Base-by-base conservation (phyloP, 768 basidiomycete species). In the Albatrellus ellisii region DNA sequence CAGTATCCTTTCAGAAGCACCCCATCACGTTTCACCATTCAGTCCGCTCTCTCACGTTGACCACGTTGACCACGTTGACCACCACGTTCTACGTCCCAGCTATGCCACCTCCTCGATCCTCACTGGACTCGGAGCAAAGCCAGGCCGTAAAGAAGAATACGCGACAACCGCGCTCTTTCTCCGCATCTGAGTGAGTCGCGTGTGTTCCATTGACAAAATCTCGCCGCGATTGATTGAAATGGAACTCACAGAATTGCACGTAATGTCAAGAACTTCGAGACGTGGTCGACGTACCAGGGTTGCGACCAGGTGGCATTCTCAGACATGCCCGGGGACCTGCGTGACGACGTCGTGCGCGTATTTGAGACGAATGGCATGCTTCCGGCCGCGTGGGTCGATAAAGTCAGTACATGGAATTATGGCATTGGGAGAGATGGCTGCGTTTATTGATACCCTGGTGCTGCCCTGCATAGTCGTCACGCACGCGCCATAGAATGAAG, bases 261-360 rank as follows among this genome's bases (percentile, higher is more conserved):
- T 21, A 72, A 69, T 56, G 46, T 62, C 17, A 60, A 60, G 36
- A 58, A 59, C 47, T 75, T 72, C 41, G 74, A 75, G 46, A 67
- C 60, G 4, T 75, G 74, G 73, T 59, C 64, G 6, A 58, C 62
- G 1, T 59, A 67, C 49, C 70, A 75, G 46, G 53, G 62, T 31
- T 68, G 68, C 46, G 70, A 72, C 49, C 68, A 72, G 44, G 71
- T 66, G 4, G 64, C 67, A 0, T 66, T 60, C 48, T 51, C 59
- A 9, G 70, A 74, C 46, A 49, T 73, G 26, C 69, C 71, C 1
- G 48, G 54, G 1, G 62, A 62, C 2, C 51, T 70, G 25, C 56
- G 53, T n/a, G 40, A 15, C 1, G 64, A 66, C 15, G 53, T 70
- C 24, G 48, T 53, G 27, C 48, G 53, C 8, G 62, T 73, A 2